Evolutionary conservation across 2,329 filamentous ascomycete genomes (phyloP), one percentile per base, ranked within the genome.

Genomic region (Aspergillus brasiliensis): DNA sequence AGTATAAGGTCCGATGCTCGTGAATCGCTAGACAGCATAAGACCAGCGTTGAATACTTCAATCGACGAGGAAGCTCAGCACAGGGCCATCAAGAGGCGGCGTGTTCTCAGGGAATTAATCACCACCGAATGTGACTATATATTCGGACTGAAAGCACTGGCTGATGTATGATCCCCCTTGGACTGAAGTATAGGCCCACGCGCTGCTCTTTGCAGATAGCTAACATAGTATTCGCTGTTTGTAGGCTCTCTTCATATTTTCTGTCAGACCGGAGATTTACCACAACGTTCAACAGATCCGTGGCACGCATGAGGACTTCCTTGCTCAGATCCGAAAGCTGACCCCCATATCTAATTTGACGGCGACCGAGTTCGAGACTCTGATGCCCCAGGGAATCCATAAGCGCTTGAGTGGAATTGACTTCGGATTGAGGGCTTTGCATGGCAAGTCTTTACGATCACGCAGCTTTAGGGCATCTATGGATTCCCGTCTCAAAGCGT

Each of bases 121-220:
- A 84, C 80, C 58, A 96, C 93, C 0, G 95, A 98, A 75, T 90
- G 95, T 72, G 87, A 89, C 69, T 98, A 98, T 73, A 88, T 98
- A 67, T 86, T 88, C 15, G 94, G 97, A 69, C 77, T 98, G 59
- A 91, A 91, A 68, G 92, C 95, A 65, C 81, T 98, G 60, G 89
- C 90, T 73, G 92, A 96, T 77, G 93, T 94, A 79, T 72, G 86
- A 42, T 10, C 27, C 2, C 8, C n/a, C 11, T 28, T n/a, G 7
- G 23, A 49, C 31, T 34, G 5, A 34, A 34, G 31, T 13, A 34
- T 34, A 34, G 11, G 10, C n/a, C n/a, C 31, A 34, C 31, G 11
- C 17, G 42, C 44, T 59, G 21, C 7, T 25, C n/a, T 7, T 19
- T n/a, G 8, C 46, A 5, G 25, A 28, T 27, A 27, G 46, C 46